Base-by-base conservation (phyloP, 805 yeast species). In the Isabelozyma gotoi region DNA sequence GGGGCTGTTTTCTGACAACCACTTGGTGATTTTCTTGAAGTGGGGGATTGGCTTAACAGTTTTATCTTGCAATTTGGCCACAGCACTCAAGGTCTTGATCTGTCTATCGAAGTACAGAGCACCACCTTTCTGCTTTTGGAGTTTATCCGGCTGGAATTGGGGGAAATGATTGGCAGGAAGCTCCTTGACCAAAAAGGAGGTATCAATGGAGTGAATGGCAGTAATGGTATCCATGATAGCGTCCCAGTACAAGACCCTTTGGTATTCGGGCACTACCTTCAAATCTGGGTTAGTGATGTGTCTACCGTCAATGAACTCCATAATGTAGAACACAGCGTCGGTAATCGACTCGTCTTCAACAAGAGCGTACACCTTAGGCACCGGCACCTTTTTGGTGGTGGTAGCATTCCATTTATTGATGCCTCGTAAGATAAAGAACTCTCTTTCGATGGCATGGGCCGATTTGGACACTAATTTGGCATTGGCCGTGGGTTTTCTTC, bases 371-470 rank as follows among this genome's bases (percentile, higher is more conserved):
- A 79, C 78, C 15, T 67, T 50, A 0, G 85, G 84, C n/a, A 81
- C 76, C 0, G 85, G 84, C 2, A 81, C 80, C 27, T 55, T 47
- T 12, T 52, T 51, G 2, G 39, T 27, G 4, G 49, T 45, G 4
- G 46, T 45, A 36, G 67, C 58, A 46, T 67, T 58, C 35, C 64
- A 52, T 6, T 50, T 51, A 21, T 59, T 57, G 27, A 71, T 65
- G 4, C 67, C 72, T 38, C 68, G 68, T 24, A 80, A 55, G 59
- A 81, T 71, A 55, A 69, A 69, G 52, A 75, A 81, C 54, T 81
- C 87, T 14, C 86, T 56, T 50, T 81, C 86, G 24, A 81, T 77
- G 3, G 85, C 77, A 56, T 81, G 87, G 0, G 87, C 85, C 6
- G 80, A 70, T 49, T 68, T 74, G 14, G 81, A 73, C 14, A 80